Base-by-base conservation (phyloP, 441 rosid genomes). In the Populus hybrid region DNA sequence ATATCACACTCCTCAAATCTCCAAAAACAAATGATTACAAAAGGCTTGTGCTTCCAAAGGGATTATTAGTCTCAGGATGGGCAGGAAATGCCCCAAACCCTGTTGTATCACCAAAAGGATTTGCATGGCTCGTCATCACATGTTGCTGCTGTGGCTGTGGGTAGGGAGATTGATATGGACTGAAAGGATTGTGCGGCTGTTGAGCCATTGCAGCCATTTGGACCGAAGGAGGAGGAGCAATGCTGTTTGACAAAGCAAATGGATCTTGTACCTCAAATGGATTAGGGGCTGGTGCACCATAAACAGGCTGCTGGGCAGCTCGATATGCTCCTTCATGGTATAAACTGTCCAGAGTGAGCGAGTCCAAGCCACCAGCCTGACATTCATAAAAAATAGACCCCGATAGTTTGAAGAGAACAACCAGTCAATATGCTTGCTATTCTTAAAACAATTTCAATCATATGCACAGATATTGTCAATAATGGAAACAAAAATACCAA, bases 331-430 rank as follows among this genome's bases (percentile, higher is more conserved):
- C 94, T 67, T 89, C 94, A 36, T 96, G 95, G 38, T 92, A 94
- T 67, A 94, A 85, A 80, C 98, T 96, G 87, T 86, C 87, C 72
- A 96, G 85, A 18, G 90, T 92, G 75, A 94, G 96, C 0, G 98
- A 82, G 84, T 96, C 99, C 86, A 96, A 81, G 75, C 99, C 99
- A 83, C 99, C 97, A 40, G 89, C 97, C 99, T 95, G 76, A 64
- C 71, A 84, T 79, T 78, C 34, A 73, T 24, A 35, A 21, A 8
- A 71, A 79, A 61, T 10, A 42, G 10, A 78, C 46, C 59, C 7
- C n/a, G n/a, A 65, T 30, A 36, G 53, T 65, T 65, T 26, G 28
- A 67, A 26, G 71, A 21, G 14, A 65, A 18, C 18, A 28, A 64
- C n/a, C 38, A 68, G 6, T 42, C 5, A 8, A 69, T 67, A 68